Base-by-base conservation (phyloP, 192 early-diverging fungal genomes). In the Gaertneriomyces sp. region DNA sequence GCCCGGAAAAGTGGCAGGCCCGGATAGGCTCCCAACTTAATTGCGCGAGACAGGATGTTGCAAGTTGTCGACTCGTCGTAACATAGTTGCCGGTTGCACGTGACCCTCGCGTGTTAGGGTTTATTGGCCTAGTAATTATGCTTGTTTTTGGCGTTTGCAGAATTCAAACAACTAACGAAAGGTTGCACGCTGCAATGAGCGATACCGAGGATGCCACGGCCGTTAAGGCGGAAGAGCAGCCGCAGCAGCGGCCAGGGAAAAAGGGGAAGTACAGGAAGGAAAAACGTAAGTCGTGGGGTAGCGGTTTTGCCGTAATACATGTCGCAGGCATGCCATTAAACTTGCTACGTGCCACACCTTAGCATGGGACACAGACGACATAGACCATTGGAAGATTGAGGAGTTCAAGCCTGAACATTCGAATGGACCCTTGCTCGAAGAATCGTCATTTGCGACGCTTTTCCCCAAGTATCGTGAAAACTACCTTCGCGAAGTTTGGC, bases 401-500 rank as follows among this genome's bases (percentile, higher is more conserved):
- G 81, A 87, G 59, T 96, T 95, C 75, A 87, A 85, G 47, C 74
- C 82, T 1, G 92, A 91, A 53, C 50, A 71, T 25, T 66, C 61
- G 60, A 81, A 84, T 69, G 58, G 77, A 1, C 81, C 90, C 16
- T 89, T 99, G 52, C 81, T 89, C 39, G 96, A 99, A 70, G 96
- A 98, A 72, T 94, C 91, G 7, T 92, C 90, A 4, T 99, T 99
- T 79, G 94, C 95, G 8, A 95, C 93, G 6, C 73, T 99, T 72
- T 99, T 99, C 63, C 96, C 96, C 38, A 98, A 98, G 80, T 99
- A 99, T 81, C 85, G 94, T 63, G 95, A 99, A 81, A 81, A 85
- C 63, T 99, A 98, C 68, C 72, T 99, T 60, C 86, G 81, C 60
- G 91, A 96, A 73, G 79, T 91, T 9, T 98, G 95, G 95, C 89